Evolutionary conservation across 2,329 filamentous ascomycete species (phyloP), one percentile per base, ranked within the genome.

Genomic region (Escovopsis sp.): DNA sequence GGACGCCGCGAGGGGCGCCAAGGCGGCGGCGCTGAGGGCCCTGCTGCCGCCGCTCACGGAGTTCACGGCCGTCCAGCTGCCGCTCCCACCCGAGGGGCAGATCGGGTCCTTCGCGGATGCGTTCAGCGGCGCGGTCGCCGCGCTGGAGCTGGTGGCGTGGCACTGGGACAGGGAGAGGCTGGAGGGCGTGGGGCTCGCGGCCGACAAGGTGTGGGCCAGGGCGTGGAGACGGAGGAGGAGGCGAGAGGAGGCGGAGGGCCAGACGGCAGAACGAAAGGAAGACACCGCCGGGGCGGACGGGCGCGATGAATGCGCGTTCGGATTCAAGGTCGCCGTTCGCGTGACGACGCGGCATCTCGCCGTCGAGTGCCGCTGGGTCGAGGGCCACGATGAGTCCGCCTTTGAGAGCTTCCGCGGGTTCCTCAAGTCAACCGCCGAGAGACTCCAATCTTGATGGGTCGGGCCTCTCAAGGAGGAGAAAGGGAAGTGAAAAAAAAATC

Each of bases 331-430:
- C 8, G 57, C 61, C n/a, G 53, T 79, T 16, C 63, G 57, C 2
- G 57, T 65, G 1, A 53, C 59, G 14, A 56, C 57, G 39, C 51
- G 55, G 2, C 55, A 60, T 14, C 63, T 79, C 0, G 59, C 55
- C 2, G 62, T 81, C 5, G 50, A 60, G 5, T 65, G 82, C 41
- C 68, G 83, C 29, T 64, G 60, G 88, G 54, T 85, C 1, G 78
- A 84, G 51, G 89, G 91, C 0, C 66, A 69, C 6, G 83, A 94
- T 49, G 66, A 72, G 14, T 69, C 79, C 1, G 55, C 91, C 0
- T 94, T 89, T 59, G 84, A 93, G 61, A 95, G 88, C 56, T 86
- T 98, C 47, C 81, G 79, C 45, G 87, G 85, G 0, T 86, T 88
- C 65, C 48, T 93, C 36, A 83, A 78, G 57, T 47, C 54, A 8